Evolutionary conservation across 2,329 filamentous ascomycete genomes (phyloP), one percentile per base, ranked within the genome.

Genomic region (Leptographium flavum): DNA sequence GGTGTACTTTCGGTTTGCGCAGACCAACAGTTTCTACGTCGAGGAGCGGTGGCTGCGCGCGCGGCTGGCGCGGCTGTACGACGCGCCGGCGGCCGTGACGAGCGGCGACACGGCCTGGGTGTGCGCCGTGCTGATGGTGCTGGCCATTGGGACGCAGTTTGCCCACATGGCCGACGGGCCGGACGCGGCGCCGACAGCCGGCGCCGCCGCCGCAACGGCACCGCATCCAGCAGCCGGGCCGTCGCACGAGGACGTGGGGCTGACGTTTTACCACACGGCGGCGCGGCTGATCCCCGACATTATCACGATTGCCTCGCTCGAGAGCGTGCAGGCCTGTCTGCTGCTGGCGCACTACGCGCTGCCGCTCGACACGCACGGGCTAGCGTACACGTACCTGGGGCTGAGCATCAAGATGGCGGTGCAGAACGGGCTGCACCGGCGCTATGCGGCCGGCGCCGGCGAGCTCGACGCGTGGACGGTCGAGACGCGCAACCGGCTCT

Each of bases 371-470:
- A 68, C 73, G 0, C 72, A 71, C 1, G 73, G 73, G 0, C 56
- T 76, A 19, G 69, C 69, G 3, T 77, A 75, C 50, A 72, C 71
- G 3, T 77, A 77, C 50, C 62, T 75, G 39, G 71, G 71, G 7
- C 55, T 77, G 13, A 70, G 71, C 2, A 59, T 76, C 36, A 74
- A 73, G 48, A 59, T 77, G 47, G 73, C 72, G 2, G 74, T 76
- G 14, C 72, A 76, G 49, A 76, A 76, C 52, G 73, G 73, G 10
- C 74, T 77, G 72, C 73, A 77, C 50, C 62, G 73, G 15, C 27
- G 35, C 45, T 70, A 68, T 47, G 58, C 64, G 2, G 23, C 32
- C 9, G 32, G n/a, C 9, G 22, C 31, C 2, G 64, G 67, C 42
- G 66, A 63, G 0, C 60, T 74, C 11, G 67, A 70, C 27, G 58